Evolutionary conservation across 148 eudicot species (phyloP), one percentile per base, ranked within the genome.

Genomic region (Dianthus caryophyllus): DNA sequence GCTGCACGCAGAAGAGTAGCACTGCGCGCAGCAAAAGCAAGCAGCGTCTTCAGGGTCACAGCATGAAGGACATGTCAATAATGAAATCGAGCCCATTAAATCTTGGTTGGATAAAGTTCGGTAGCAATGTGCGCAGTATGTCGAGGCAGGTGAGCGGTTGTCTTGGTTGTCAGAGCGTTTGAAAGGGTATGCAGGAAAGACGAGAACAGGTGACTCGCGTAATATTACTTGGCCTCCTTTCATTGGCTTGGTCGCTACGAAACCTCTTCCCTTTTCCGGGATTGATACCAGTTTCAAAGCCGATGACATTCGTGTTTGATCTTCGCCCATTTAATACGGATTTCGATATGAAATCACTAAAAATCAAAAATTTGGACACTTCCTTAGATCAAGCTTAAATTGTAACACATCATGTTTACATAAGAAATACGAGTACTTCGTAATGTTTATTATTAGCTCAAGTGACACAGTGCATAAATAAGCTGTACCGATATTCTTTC

Each of bases 51-150:
- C 41, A 30, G 76, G 80, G 60, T 68, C 74, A 71, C 69, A 76
- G 83, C 90, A 91, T 21, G 76, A 49, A 24, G 80, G 77, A 76
- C 96, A 88, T 18, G 79, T 65, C 20, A 68, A 53, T 5, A 39
- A n/a, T 11, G 67, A n/a, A n/a, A n/a, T 6, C 5, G 73, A 49
- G 5, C 70, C 9, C 21, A 39, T 36, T 22, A 22, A 20, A 18
- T 27, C 44, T 17, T 49, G 57, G 1, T 69, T 18, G 83, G 50
- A 50, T 36, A 86, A 46, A 48, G 49, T 57, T 59, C 67, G 81
- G 77, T 80, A 87, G 78, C 97, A 91, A 75, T 84, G 77, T 6
- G 85, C 76, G 77, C 95, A 92, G 71, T 87, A 84, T 48, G 30
- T 43, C 14, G 71, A 66, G 39, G 69, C 46, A 46, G 71, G 16